phyloP scores from a whole-genome alignment of 106 monocot genomes.

The Dendrobium officinale region DNA sequence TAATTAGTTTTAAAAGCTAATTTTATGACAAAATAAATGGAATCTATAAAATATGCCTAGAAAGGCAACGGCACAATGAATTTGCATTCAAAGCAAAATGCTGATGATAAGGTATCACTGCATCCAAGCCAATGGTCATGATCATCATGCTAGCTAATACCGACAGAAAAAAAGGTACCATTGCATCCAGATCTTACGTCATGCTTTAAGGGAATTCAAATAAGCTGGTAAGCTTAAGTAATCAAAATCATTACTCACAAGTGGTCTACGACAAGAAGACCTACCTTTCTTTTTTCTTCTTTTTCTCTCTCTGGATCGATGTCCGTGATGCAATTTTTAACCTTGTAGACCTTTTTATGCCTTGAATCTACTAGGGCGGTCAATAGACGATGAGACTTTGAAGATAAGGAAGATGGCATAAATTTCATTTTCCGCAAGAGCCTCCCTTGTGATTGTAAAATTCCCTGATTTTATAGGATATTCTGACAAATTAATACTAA shows the following conservation, averaged over 20 bases:
- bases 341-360: slow-evolving; percentile 95
- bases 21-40: no score
- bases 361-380: slow-evolving; percentile 98
- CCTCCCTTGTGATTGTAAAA: slow-evolving; percentile 98
- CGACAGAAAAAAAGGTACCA: neutral
- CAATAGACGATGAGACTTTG: slow-evolving; percentile 87
- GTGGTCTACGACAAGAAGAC: neutral
- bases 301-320: slow-evolving; percentile 97
- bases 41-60: neutral
- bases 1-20: no score
- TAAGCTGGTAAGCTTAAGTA: neutral
- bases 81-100: neutral
- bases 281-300: slow-evolving; percentile 87
- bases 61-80: neutral
- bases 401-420: slow-evolving; percentile 97
- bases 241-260: neutral
- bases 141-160: neutral
- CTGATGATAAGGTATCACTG: neutral
- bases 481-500: neutral
- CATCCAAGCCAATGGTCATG: neutral
- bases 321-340: slow-evolving; percentile 93
- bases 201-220: neutral
- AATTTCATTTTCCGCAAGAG: slow-evolving; percentile 90
- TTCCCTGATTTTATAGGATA: slow-evolving; percentile 45
- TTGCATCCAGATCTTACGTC: neutral